A percentile compares a stretch with the other conserved stretches of the same genome.
These are phyloP conservation scores for Mentha longifolia DNA, from an alignment of 257 asterid genomes.

Conservation along the genomic window DNA sequence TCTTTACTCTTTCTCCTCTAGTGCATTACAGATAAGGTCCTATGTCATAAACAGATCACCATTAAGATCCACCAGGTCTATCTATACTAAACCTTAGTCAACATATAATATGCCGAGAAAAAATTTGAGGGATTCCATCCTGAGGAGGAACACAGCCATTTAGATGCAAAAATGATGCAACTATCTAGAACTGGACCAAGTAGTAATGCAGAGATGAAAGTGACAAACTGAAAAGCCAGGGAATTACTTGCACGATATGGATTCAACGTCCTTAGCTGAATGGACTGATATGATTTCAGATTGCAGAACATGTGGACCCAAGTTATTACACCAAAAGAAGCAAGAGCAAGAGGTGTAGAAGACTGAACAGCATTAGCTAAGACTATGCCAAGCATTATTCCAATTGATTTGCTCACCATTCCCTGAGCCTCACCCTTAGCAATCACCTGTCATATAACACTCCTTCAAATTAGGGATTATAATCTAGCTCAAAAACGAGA, in stretches of 20 bases:
- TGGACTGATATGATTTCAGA: conserved; percentile 94
- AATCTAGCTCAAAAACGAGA: conserved; percentile 8
- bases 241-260: conserved; percentile 95
- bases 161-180: conserved; percentile 7
- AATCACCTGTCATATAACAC: conserved; percentile 67
- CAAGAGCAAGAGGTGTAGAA: conserved; percentile 87
- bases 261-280: conserved; percentile 94
- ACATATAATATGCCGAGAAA: conserved; percentile 12
- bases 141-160: background rate
- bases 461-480: conserved; percentile 28
- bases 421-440: conserved; percentile 99
- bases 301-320: conserved; percentile 99
- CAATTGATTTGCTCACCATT: conserved; percentile 98
- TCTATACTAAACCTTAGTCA: background rate
- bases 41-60: conserved; percentile 1
- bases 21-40: conserved; percentile 12
- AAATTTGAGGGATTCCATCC: background rate
- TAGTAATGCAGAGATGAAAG: conserved; percentile 15
- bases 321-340: conserved; percentile 79
- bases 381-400: conserved; percentile 90
- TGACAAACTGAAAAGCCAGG: conserved; percentile 33
- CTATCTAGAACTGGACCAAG: conserved; percentile 18
- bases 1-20: conserved; percentile 3
- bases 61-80: conserved; percentile 2
- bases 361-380: conserved; percentile 77